Conservation (phyloP, 345 rosid genomes). For the Hibiscus tridactylites region DNA sequence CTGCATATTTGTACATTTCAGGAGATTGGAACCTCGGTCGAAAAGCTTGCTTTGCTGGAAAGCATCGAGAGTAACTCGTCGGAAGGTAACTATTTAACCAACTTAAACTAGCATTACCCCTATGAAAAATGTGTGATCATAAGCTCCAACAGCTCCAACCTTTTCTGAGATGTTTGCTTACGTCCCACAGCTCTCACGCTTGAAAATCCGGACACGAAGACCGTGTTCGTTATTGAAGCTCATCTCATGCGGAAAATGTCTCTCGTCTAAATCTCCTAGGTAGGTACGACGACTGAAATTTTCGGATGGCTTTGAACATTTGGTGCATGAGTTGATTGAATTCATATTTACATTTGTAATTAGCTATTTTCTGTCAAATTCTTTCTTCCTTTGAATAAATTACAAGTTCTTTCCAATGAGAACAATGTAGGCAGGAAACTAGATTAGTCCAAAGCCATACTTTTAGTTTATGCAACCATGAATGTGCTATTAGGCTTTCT, state of each 20-base stretch:
- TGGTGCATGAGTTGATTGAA: background rate
- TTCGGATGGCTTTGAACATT: conserved; percentile 14
- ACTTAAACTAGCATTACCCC: background rate
- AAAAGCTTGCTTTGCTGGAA: conserved; percentile 93
- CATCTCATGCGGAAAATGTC: conserved; percentile 60
- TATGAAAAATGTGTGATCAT: background rate
- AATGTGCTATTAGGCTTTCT: background rate
- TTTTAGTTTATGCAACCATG: background rate
- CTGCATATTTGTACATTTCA: conserved; percentile 24
- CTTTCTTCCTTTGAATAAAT: conserved; percentile 3
- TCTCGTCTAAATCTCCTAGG: conserved; percentile 55
- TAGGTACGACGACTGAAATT: conserved; percentile 18
- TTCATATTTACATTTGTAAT: conserved; percentile 24
- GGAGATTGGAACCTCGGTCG: conserved; percentile 85
- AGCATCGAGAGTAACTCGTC: conserved; percentile 47
- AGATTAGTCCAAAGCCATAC: background rate
- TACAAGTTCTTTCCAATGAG: background rate
- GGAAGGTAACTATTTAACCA: conserved; percentile 51
- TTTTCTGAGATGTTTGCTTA: background rate
- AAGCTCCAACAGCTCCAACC: background rate
- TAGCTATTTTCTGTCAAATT: conserved; percentile 22
- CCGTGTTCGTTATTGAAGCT: conserved; percentile 66
- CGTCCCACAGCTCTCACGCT: conserved; percentile 47
- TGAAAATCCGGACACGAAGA: conserved; percentile 51
- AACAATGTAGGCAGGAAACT: background rate